A percentile compares a stretch with the other conserved stretches of the same genome.
phyloP scores from a whole-genome alignment of 805 yeast species.

The Candida fluviatilis region DNA sequence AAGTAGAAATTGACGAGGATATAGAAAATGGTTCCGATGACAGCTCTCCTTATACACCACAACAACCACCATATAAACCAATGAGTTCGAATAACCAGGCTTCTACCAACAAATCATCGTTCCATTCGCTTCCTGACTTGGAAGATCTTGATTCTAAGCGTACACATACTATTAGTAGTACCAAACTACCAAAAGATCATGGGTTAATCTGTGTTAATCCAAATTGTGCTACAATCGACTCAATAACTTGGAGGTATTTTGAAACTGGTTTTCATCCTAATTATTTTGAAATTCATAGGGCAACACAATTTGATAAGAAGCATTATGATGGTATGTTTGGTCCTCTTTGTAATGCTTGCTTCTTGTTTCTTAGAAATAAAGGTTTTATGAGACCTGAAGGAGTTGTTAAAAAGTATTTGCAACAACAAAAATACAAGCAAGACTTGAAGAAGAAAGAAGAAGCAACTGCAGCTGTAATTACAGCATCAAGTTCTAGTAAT shows the following conservation, averaged over 20 bases:
- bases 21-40: slow-evolving; percentile 20
- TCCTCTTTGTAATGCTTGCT: slow-evolving; percentile 45
- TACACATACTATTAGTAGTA: slow-evolving; percentile 37
- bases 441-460: slow-evolving; percentile 30
- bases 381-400: slow-evolving; percentile 45
- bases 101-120: slow-evolving; percentile 13
- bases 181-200: slow-evolving; percentile 35
- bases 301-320: slow-evolving; percentile 35
- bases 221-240: slow-evolving; percentile 34
- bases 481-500: slow-evolving; percentile 5
- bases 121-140: slow-evolving; percentile 39
- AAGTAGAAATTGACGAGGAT: slow-evolving; percentile 23
- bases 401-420: slow-evolving; percentile 41
- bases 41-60: slow-evolving; percentile 38
- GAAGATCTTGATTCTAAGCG: slow-evolving; percentile 42
- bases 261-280: slow-evolving; percentile 37
- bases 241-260: slow-evolving; percentile 43
- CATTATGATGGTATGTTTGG: slow-evolving; percentile 46
- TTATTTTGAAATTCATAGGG: slow-evolving; percentile 33
- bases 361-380: slow-evolving; percentile 37
- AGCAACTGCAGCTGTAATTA: slow-evolving; percentile 5
- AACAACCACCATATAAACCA: slow-evolving; percentile 34
- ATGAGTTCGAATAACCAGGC: slow-evolving; percentile 11
- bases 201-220: slow-evolving; percentile 38
- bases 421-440: slow-evolving; percentile 40